Base-by-base conservation (phyloP, 2,329 filamentous ascomycete genomes). In the Ascochyta fabae region DNA sequence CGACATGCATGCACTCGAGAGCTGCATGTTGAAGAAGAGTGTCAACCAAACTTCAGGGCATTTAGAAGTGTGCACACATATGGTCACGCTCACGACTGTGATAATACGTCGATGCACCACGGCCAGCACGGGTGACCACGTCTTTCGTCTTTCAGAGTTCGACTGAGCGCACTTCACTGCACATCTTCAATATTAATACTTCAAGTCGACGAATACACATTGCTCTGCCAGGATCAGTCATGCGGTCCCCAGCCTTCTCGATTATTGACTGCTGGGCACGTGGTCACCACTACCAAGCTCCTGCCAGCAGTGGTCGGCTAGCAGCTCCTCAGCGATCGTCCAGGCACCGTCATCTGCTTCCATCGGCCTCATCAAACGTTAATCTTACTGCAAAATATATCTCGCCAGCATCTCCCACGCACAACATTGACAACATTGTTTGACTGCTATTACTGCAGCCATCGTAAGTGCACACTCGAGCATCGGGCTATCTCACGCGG, bases 371-470 rank as follows among this genome's bases (percentile, higher is more conserved):
- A 49, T 56, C 16, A 39, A 44, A 48, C 29, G 19, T 41, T 24
- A n/a, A 10, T 26, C n/a, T 16, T 12, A 19, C 23, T 22, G 16
- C 31, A 29, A 23, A 15, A 48, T 26, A n/a, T 34, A n/a, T 13
- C n/a, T 26, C 6, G 34, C 13, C 46, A 34, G 15, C 65, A 72
- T 39, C 72, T 16, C 16, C 19, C 5, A 22, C 16, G 34, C 48
- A 48, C 27, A 38, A 42, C 29, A 36, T 46, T n/a, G 27, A 45
- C 22, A 44, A 10, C 36, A 52, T 26, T 42, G 3, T 3, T 27
- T 13, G 16, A 24, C 22, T 29, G 44, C 7, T 19, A 34, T 41
- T 39, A n/a, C 44, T 22, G 26, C 58, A 23, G 39, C 36, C 35
- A 34, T 52, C 36, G 45, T 56, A 46, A 52, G 58, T 52, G 33